A percentile compares a stretch with the other conserved stretches of the same genome.
Conservation (phyloP, 306 rosid genomes). For the Fragaria ananassa region DNA sequence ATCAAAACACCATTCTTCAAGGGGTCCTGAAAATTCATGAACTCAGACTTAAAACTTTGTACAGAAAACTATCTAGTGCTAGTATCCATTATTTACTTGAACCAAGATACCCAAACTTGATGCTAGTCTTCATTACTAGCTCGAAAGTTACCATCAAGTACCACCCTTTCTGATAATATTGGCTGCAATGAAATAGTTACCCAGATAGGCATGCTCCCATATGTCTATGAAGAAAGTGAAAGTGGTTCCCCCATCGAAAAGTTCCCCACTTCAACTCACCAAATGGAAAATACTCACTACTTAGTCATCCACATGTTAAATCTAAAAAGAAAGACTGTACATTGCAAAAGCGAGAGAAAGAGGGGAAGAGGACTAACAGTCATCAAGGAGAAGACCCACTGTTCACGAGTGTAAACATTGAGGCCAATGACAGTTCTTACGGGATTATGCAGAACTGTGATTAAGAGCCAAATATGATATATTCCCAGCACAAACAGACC, state of each 20-base stretch:
- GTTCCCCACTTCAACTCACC: not conserved
- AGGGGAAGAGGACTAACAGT: conserved; percentile 42
- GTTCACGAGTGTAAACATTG: conserved; percentile 62
- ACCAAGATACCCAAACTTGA: not conserved
- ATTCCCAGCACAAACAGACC: conserved; percentile 51
- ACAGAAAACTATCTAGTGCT: not conserved
- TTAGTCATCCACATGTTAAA: not conserved
- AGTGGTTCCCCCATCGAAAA: not conserved
- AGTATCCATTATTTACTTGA: not conserved
- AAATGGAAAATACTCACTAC: not conserved
- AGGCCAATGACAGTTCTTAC: conserved; percentile 70
- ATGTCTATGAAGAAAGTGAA: not conserved
- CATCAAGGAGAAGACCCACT: conserved; percentile 79
- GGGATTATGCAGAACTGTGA: conserved; percentile 43
- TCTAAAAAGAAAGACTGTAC: not conserved
- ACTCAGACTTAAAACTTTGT: conserved; percentile 12
- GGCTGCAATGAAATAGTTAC: not conserved
- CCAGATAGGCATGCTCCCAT: not conserved
- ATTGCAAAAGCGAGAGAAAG: not conserved
- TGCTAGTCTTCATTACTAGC: not conserved
- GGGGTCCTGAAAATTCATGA: conserved; percentile 35
- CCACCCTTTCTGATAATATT: not conserved
- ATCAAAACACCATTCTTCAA: conserved; percentile 40
- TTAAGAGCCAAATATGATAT: conserved; percentile 68
- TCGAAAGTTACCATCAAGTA: not conserved